Conservation (phyloP, 495 filamentous ascomycete genomes). For the Choiromyces venosus region DNA sequence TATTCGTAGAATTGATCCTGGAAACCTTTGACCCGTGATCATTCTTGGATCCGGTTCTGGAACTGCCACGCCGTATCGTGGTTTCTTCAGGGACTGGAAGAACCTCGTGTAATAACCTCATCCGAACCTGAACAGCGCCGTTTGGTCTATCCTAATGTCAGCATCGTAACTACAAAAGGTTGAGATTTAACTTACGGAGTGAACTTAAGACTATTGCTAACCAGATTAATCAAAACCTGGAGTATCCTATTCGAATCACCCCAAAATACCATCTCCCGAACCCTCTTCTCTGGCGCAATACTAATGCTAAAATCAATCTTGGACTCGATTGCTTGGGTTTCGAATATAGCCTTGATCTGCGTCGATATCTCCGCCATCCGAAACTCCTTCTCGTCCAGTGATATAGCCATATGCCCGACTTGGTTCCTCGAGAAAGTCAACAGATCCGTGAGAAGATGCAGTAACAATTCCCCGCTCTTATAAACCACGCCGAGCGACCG, state of each 20-base stretch:
- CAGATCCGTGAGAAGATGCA: constrained; percentile 84
- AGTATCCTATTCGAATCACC: constrained; percentile 86
- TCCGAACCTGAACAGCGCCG: constrained; percentile 66
- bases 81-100: constrained; percentile 28
- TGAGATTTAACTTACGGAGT: constrained; percentile 53
- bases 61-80: constrained; percentile 45
- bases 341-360: constrained; percentile 78
- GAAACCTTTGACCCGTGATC: constrained; percentile 46
- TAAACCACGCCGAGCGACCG: constrained; percentile 78
- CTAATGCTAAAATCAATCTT: constrained; percentile 64
- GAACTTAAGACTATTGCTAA: constrained; percentile 89
- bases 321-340: constrained; percentile 77
- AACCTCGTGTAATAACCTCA: constrained; percentile 62
- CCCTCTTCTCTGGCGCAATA: constrained; percentile 53
- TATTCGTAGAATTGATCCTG: constrained; percentile 49
- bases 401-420: constrained; percentile 69
- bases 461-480: constrained; percentile 78
- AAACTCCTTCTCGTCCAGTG: constrained; percentile 71
- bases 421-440: constrained; percentile 92
- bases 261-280: constrained; percentile 59
- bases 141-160: constrained; percentile 45
- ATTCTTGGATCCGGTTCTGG: constrained; percentile 49
- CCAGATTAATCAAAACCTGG: constrained; percentile 69
- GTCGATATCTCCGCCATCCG: constrained; percentile 68
- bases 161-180: background rate